phyloP scores from a whole-genome alignment of 805 yeast species.

The Ogataea wickerhamii region DNA sequence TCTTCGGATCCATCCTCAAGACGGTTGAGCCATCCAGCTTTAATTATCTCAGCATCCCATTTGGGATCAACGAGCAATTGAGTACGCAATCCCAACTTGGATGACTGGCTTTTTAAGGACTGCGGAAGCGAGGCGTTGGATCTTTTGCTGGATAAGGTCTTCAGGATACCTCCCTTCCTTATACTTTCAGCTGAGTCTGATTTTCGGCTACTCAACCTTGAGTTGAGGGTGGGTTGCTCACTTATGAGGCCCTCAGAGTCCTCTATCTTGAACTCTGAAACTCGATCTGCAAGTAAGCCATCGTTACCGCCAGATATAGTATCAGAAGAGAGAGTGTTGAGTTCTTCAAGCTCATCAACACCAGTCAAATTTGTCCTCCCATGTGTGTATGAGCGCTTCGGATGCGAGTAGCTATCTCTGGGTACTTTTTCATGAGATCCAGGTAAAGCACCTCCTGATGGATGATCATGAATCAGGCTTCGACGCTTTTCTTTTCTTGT shows the following conservation, averaged over 20 bases:
- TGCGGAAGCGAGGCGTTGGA: conserved; percentile 16
- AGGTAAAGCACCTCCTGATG: neutral
- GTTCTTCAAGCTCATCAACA: conserved; percentile 8
- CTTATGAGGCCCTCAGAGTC: conserved; percentile 4
- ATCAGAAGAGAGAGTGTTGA: conserved; percentile 2
- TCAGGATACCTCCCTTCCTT: conserved; percentile 13
- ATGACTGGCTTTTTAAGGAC: conserved; percentile 1
- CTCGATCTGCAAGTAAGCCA: conserved; percentile 1
- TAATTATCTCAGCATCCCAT: conserved; percentile 38
- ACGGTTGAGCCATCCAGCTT: conserved; percentile 60
- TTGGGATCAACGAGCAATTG: conserved; percentile 26
- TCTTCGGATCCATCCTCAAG: conserved; percentile 32
- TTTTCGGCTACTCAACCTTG: conserved; percentile 3
- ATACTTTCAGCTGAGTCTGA: conserved; percentile 6
- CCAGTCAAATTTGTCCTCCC: conserved; percentile 7
- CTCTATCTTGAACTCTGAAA: conserved; percentile 1
- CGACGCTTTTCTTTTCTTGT: conserved; percentile 27
- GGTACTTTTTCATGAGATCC: neutral
- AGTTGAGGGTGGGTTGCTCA: conserved; percentile 3
- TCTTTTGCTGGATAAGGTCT: conserved; percentile 17
- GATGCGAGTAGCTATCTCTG: neutral
- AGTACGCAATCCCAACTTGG: conserved; percentile 2
- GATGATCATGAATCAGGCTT: conserved; percentile 8
- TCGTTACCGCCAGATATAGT: conserved; percentile 1
- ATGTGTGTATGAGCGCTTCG: conserved; percentile 2